Evolutionary conservation across 2,329 filamentous ascomycete genomes (phyloP).

Genomic region (Rugonectria rugulosa): DNA sequence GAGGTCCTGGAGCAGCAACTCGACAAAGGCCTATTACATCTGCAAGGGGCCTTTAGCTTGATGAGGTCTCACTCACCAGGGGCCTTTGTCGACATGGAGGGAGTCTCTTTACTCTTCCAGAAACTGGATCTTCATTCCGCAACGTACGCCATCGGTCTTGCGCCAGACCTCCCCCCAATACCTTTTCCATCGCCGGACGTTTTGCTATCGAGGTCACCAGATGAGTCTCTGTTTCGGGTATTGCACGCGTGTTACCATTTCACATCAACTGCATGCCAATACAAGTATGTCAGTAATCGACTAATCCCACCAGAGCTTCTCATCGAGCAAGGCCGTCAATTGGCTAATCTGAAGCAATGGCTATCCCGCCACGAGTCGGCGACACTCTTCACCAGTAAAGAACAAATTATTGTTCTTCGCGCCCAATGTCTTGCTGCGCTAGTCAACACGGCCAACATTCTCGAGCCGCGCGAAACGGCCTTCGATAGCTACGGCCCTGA

Average conservation of each 20-base stretch:
- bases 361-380: conserved; percentile 3
- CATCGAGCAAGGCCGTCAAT: conserved; percentile 32
- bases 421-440: conserved; percentile 26
- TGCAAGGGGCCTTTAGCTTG: conserved; percentile 20
- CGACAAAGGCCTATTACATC: conserved; percentile 15
- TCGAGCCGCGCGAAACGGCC: conserved; percentile 23
- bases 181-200: neutral
- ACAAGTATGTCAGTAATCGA: conserved; percentile 27
- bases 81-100: neutral
- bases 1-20: conserved; percentile 27
- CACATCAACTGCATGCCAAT: conserved; percentile 9
- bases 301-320: conserved; percentile 24
- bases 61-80: conserved; percentile 10
- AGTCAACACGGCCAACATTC: conserved; percentile 12
- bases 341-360: conserved; percentile 27
- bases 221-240: conserved; percentile 11
- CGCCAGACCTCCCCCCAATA: conserved; percentile 21
- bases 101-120: conserved; percentile 19
- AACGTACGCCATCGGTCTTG: conserved; percentile 20
- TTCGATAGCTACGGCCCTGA: conserved; percentile 27
- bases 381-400: neutral
- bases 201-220: conserved; percentile 1
- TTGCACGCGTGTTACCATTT: conserved; percentile 29
- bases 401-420: conserved; percentile 24
- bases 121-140: conserved; percentile 32